These are phyloP conservation scores for Lodderomyces metapsilosis DNA, from an alignment of 1,139 yeast genomes.

Conservation along the genomic window DNA sequence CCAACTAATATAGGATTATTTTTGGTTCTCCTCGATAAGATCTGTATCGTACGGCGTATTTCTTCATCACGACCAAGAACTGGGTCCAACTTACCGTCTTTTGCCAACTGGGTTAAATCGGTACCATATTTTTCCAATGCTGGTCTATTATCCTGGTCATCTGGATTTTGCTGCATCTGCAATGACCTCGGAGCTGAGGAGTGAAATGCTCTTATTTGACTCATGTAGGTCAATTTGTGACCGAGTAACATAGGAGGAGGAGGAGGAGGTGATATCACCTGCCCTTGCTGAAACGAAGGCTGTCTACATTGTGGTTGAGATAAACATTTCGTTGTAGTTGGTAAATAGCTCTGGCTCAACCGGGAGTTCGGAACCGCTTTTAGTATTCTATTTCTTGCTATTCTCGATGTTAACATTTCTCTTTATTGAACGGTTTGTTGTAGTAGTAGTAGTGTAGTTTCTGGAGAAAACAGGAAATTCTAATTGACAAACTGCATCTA, in stretches of 20 bases:
- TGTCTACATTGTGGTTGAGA: conserved; percentile 2
- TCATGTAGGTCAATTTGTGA: not conserved
- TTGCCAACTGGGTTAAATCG: conserved; percentile 81
- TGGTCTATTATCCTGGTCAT: conserved; percentile 58
- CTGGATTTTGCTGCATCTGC: conserved; percentile 45
- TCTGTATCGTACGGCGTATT: conserved; percentile 87
- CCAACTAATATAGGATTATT: conserved; percentile 94
- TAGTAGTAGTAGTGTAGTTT: not conserved
- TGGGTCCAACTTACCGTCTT: conserved; percentile 90
- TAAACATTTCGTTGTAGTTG: conserved; percentile 6
- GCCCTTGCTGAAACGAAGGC: not conserved
- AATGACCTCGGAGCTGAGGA: conserved; percentile 18
- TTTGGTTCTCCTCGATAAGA: conserved; percentile 86
- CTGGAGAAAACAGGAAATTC: not conserved
- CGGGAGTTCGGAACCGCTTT: conserved; percentile 5
- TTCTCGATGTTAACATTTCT: conserved; percentile 10
- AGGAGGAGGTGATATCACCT: not conserved
- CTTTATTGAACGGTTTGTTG: not conserved
- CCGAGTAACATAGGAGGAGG: not conserved
- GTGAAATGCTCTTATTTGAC: conserved; percentile 18
- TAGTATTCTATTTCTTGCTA: conserved; percentile 8
- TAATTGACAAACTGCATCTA: not conserved
- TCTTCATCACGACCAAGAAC: conserved; percentile 97
- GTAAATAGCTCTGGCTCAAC: conserved; percentile 3
- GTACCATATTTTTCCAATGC: conserved; percentile 88